Conservation (phyloP, 768 basidiomycete genomes). For the Kwoniella pini region DNA sequence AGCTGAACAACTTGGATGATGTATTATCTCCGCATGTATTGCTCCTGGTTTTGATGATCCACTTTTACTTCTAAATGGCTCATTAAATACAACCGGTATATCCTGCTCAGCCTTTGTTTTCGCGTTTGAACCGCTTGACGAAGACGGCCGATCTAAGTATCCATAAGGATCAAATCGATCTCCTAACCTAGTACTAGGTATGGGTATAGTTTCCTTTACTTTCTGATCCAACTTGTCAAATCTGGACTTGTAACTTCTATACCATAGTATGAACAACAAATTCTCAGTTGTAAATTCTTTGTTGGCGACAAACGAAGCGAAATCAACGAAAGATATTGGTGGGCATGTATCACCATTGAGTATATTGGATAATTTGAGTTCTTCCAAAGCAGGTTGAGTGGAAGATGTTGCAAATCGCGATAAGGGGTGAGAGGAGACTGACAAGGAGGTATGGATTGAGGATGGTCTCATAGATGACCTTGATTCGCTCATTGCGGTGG, state of each 20-base stretch:
- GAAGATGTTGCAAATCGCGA: slow-evolving; percentile 20
- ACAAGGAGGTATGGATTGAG: slow-evolving; percentile 21
- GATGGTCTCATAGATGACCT: not conserved
- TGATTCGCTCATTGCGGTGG: not conserved
- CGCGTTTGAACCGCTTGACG: not conserved
- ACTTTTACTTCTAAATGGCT: slow-evolving; percentile 9
- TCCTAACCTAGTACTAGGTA: slow-evolving; percentile 40
- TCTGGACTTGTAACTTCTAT: slow-evolving; percentile 35
- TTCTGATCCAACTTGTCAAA: slow-evolving; percentile 23
- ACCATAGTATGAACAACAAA: slow-evolving; percentile 49
- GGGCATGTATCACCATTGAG: slow-evolving; percentile 47
- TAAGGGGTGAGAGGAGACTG: slow-evolving; percentile 8
- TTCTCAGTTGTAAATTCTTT: slow-evolving; percentile 49
- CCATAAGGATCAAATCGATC: slow-evolving; percentile 40
- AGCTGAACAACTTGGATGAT: slow-evolving; percentile 1
- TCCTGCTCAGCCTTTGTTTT: slow-evolving; percentile 6
- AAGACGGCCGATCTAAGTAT: slow-evolving; percentile 30
- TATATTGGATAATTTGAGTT: slow-evolving; percentile 43
- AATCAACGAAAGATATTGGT: slow-evolving; percentile 46
- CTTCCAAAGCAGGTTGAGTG: slow-evolving; percentile 21
- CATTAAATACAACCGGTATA: slow-evolving; percentile 7
- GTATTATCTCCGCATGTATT: not conserved
- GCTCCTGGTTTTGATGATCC: not conserved
- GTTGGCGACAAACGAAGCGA: slow-evolving; percentile 41
- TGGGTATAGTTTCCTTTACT: slow-evolving; percentile 25